Conservation (phyloP, 2,329 filamentous ascomycete genomes). For the Pseudopyrenochaeta lycopersici region DNA sequence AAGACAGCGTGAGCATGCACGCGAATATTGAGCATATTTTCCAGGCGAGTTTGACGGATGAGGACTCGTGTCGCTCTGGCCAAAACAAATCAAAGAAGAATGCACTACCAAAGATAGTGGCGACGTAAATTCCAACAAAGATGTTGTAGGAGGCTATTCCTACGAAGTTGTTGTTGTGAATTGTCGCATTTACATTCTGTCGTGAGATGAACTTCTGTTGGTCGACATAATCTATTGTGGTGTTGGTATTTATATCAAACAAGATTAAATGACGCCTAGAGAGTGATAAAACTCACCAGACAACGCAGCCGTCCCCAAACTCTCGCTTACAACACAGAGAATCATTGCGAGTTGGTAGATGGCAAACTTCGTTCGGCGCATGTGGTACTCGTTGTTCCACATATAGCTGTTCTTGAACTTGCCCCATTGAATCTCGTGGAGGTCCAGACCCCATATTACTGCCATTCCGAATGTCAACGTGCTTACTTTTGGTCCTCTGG, state of each 20-base stretch:
- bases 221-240: constrained; percentile 60
- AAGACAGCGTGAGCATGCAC: constrained; percentile 57
- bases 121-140: constrained; percentile 65
- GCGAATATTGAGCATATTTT: constrained; percentile 61
- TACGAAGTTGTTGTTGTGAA: constrained; percentile 65
- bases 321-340: constrained; percentile 65
- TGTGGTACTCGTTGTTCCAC: constrained; percentile 65
- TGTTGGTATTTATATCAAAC: not conserved
- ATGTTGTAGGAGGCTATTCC: constrained; percentile 67
- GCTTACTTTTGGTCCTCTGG: not conserved
- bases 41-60: constrained; percentile 63
- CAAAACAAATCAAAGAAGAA: constrained; percentile 72
- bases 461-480: constrained; percentile 29
- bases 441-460: constrained; percentile 66
- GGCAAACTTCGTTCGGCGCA: constrained; percentile 66
- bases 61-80: constrained; percentile 63
- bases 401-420: constrained; percentile 68
- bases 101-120: constrained; percentile 65
- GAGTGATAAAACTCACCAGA: constrained; percentile 53
- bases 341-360: constrained; percentile 69
- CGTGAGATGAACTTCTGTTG: constrained; percentile 59
- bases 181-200: constrained; percentile 50
- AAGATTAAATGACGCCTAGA: not conserved
- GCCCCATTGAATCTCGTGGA: constrained; percentile 65
- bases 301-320: constrained; percentile 64